Evolutionary conservation across 805 yeast genomes (phyloP).

Genomic region (Monosporozyma yasuniensis): DNA sequence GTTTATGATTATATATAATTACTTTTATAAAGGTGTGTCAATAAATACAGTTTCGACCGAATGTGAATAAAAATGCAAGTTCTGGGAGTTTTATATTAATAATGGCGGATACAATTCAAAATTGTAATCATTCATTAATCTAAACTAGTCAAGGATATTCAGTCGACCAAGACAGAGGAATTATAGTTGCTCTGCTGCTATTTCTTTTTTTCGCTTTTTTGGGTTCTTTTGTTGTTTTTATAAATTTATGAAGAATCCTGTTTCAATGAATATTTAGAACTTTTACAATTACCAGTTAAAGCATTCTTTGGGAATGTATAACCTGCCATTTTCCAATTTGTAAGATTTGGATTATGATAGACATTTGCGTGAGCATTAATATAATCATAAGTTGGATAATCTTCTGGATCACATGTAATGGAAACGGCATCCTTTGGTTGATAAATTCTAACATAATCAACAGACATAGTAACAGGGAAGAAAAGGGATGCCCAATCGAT

Average conservation of each 20-base stretch:
- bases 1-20: background rate
- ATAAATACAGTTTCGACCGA: background rate
- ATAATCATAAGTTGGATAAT: slow-evolving; percentile 78
- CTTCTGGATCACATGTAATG: slow-evolving; percentile 79
- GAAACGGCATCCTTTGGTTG: slow-evolving; percentile 62
- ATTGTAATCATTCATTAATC: background rate
- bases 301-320: slow-evolving; percentile 57
- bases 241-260: background rate
- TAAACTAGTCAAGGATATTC: background rate
- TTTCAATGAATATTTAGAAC: slow-evolving; percentile 17
- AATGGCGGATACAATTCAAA: background rate
- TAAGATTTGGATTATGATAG: slow-evolving; percentile 58
- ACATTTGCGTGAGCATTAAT: slow-evolving; percentile 62
- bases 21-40: background rate
- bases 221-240: background rate
- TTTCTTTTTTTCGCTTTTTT: background rate
- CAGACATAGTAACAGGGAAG: slow-evolving; percentile 69
- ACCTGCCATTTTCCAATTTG: slow-evolving; percentile 71
- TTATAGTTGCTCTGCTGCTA: background rate
- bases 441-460: slow-evolving; percentile 84
- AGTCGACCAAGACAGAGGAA: background rate
- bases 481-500: slow-evolving; percentile 77
- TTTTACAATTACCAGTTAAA: slow-evolving; percentile 44
- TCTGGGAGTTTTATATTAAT: background rate
- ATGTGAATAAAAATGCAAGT: background rate